Base-by-base conservation (phyloP, 1,139 yeast genomes). In the Pichia sp. region DNA sequence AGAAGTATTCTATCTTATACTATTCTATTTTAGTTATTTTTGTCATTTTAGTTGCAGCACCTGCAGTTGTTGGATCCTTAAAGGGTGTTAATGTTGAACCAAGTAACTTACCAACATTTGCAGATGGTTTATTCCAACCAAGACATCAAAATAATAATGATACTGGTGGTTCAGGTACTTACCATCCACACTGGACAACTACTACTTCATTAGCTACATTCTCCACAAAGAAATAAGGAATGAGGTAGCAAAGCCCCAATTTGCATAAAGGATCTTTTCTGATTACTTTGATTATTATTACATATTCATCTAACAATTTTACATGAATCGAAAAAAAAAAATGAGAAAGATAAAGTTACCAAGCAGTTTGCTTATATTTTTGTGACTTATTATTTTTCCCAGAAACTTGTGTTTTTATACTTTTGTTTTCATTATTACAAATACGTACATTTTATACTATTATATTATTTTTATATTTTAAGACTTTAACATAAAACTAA, bases 1-100 rank as follows among this genome's bases (percentile, higher is more conserved):
- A 87, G 70, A 88, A 88, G 71, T 94, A 92, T 73, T 83, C 95
- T 55, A 69, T 86, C 28, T 73, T 94, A 64, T 94, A 82, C 76
- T 81, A 87, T 58, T 61, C 71, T 45, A 70, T 94, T 52, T 70
- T 94, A 60, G 61, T 79, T 39, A 60, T 86, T 54, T 87, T 88
- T 61, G 78, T 82, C 55, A 81, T 77, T 43, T 68, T 90, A 62
- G 81, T 94, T 64, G 85, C 81, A 56, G 98, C 94, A 36, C 99
- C 99, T 53, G 97, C 97, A 35, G 95, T 85, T 35, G 73, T 82
- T 36, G 64, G 68, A 39, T 60, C 67, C 29, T 57, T 71, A 42
- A 57, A 66, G 48, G 45, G 55, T 37, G 61, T 60, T 48, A 55
- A 58, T 38, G 49, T 68, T 46, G 57, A 70, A 29, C 64, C 71